Evolutionary conservation across 2,329 filamentous ascomycete species (phyloP).

Genomic region (Cadophora sp.): DNA sequence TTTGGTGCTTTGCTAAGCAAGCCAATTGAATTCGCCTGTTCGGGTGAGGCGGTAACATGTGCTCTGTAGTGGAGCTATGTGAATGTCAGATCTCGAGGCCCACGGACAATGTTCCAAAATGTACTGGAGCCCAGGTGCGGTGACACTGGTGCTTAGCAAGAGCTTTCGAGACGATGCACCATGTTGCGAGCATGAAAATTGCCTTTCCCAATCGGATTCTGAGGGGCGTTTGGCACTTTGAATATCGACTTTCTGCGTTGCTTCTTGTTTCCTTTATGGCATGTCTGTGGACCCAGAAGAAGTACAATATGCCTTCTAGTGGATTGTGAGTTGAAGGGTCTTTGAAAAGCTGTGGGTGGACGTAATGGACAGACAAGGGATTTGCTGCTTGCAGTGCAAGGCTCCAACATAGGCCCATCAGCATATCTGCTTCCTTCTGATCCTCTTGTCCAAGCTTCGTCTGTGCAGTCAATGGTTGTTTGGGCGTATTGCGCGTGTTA

Average conservation of each 20-base stretch:
- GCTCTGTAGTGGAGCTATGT: constrained; percentile 11
- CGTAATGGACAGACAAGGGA: neutral
- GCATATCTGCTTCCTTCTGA: neutral
- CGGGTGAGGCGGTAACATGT: neutral
- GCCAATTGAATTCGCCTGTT: neutral
- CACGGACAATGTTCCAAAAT: no score
- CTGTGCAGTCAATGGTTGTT: neutral
- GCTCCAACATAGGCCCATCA: neutral
- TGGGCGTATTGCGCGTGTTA: neutral
- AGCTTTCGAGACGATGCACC: neutral
- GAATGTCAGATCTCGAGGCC: neutral
- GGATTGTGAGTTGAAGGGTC: constrained; percentile 4
- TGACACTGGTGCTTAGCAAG: neutral
- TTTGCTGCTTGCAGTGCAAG: neutral
- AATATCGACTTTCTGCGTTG: neutral
- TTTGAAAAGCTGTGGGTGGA: neutral
- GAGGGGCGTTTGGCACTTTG: neutral
- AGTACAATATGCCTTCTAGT: neutral
- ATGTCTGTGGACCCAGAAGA: neutral
- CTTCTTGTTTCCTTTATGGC: neutral
- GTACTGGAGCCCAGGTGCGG: neutral
- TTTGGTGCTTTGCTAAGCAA: neutral
- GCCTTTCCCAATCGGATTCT: neutral
- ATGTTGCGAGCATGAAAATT: neutral
- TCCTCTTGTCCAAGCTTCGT: neutral